Percentiles rank a stretch among this genome's conserved stretches.
These are phyloP conservation scores for Syncephalastrum racemosum DNA, from an alignment of 371 early-diverging fungal genomes.

Conservation along the genomic window DNA sequence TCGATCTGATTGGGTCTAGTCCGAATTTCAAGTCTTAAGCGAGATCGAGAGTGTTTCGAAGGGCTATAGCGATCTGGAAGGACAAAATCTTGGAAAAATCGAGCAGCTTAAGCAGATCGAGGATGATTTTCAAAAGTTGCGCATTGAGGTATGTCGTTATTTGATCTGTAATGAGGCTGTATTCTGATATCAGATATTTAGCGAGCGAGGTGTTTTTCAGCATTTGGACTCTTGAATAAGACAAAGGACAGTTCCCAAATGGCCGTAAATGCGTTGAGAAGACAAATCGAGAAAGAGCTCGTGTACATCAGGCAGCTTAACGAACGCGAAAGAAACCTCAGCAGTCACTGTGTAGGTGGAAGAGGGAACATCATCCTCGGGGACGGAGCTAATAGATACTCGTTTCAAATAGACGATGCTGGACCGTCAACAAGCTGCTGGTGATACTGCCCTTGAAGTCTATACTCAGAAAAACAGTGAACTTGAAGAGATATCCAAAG, in stretches of 20 bases:
- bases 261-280: constrained; percentile 65
- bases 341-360: constrained; percentile 56
- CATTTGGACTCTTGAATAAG: constrained; percentile 66
- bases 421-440: constrained; percentile 50
- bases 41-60: constrained; percentile 80
- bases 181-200: constrained; percentile 4
- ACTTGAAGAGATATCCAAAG: constrained; percentile 34
- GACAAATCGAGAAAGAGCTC: constrained; percentile 80
- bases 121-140: constrained; percentile 70
- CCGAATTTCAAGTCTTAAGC: constrained; percentile 59
- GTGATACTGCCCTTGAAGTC: constrained; percentile 43
- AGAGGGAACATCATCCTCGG: neutral
- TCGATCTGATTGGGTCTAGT: neutral
- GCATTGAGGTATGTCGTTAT: constrained; percentile 56
- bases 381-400: neutral
- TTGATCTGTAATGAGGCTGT: neutral
- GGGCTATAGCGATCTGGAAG: constrained; percentile 79
- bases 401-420: constrained; percentile 21
- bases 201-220: constrained; percentile 74
- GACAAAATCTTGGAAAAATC: constrained; percentile 75
- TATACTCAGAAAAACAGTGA: constrained; percentile 50
- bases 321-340: constrained; percentile 70
- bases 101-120: constrained; percentile 74
- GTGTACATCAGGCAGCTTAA: constrained; percentile 73
- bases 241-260: constrained; percentile 63